phyloP scores from a whole-genome alignment of 1,284 basidiomycete genomes.

The Pseudozyma thailandica region DNA sequence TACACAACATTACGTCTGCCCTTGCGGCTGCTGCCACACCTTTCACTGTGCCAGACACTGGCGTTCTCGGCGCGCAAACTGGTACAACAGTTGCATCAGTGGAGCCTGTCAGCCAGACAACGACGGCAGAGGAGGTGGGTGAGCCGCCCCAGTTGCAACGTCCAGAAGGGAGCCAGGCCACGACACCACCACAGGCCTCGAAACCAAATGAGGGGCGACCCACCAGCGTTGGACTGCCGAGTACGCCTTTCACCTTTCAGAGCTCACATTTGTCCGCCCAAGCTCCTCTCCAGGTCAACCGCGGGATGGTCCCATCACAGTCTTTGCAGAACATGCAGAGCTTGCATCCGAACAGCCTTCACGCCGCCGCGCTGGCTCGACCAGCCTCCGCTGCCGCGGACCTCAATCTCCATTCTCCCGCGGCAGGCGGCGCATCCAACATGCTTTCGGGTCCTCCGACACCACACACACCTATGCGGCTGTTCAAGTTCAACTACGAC shows the following conservation, averaged over 20 bases:
- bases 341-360: slow-evolving; percentile 19
- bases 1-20: slow-evolving; percentile 27
- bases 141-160: neutral
- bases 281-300: slow-evolving; percentile 9
- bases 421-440: slow-evolving; percentile 5
- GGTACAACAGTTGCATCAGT: too few species aligned
- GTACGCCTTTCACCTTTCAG: slow-evolving; percentile 36
- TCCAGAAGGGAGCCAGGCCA: too few species aligned
- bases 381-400: slow-evolving; percentile 46
- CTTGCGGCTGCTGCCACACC: slow-evolving; percentile 6
- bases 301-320: slow-evolving; percentile 32
- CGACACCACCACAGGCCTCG: neutral
- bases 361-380: slow-evolving; percentile 24
- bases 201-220: neutral
- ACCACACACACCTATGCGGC: slow-evolving; percentile 56
- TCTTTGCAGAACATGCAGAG: slow-evolving; percentile 45
- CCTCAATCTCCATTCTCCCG: slow-evolving; percentile 18
- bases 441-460: slow-evolving; percentile 35
- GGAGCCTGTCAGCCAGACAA: neutral
- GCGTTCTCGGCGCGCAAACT: too few species aligned
- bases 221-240: slow-evolving; percentile 12
- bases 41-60: slow-evolving; percentile 12
- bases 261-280: slow-evolving; percentile 13
- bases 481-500: slow-evolving; percentile 56
- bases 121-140: neutral